phyloP scores from a whole-genome alignment of 2,329 filamentous ascomycete genomes.

The Orbilia javanica region DNA sequence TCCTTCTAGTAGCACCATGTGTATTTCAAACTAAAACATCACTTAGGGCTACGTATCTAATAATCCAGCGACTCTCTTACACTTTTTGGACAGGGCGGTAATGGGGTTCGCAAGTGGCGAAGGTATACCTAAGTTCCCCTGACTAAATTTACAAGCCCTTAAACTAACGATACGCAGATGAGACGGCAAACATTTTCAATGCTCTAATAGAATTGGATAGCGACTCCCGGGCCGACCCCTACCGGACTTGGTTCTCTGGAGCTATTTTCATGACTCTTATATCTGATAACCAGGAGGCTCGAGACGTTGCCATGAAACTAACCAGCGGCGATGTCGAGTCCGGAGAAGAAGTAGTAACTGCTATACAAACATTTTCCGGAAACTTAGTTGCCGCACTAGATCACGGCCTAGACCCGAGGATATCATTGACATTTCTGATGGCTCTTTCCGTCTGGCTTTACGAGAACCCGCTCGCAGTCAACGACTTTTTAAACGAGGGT shows the following conservation, averaged over 20 bases:
- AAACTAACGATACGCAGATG: conserved; percentile 73
- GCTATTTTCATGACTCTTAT: conserved; percentile 88
- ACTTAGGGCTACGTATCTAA: conserved; percentile 77
- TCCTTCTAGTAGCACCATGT: background rate
- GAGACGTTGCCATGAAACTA: conserved; percentile 81
- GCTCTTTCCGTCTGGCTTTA: conserved; percentile 89
- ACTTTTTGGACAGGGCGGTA: conserved; percentile 90
- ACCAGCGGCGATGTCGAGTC: conserved; percentile 88
- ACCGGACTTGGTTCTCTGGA: conserved; percentile 89
- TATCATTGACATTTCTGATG: conserved; percentile 89
- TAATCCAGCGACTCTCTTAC: conserved; percentile 82
- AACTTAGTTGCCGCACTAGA: conserved; percentile 86
- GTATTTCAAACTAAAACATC: background rate
- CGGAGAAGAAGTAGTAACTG: conserved; percentile 94
- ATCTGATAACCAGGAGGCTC: conserved; percentile 78
- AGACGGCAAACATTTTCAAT: conserved; percentile 88
- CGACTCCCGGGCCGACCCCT: conserved; percentile 77
- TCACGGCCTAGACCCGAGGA: conserved; percentile 80
- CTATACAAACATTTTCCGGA: conserved; percentile 86
- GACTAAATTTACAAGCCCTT: background rate
- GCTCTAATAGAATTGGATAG: conserved; percentile 77
- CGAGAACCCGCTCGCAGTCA: conserved; percentile 89
- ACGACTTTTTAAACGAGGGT: conserved; percentile 91
- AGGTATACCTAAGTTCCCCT: conserved; percentile 24
- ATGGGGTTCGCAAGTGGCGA: conserved; percentile 75